A percentile compares a stretch with the other conserved stretches of the same genome.
Conservation (phyloP, 768 basidiomycete species). For the Boletus reticuloceps region DNA sequence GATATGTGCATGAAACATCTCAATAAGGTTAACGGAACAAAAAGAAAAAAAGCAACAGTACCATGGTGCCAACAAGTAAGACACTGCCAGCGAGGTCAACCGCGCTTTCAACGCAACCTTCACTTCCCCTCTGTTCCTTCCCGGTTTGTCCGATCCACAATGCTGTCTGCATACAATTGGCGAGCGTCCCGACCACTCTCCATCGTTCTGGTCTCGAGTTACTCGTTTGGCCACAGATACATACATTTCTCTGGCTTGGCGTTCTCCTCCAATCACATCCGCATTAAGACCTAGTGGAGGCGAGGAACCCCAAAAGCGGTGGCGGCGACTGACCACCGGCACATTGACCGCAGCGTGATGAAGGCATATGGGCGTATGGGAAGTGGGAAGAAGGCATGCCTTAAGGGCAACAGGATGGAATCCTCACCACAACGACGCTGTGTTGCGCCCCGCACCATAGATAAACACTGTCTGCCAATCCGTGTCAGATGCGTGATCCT, state of each 20-base stretch:
- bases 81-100: not conserved
- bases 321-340: not conserved
- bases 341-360: conserved; percentile 1
- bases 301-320: not conserved
- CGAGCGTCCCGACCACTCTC: not conserved
- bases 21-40: no score
- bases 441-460: conserved; percentile 13
- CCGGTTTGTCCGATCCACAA: not conserved
- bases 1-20: no score
- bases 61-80: not conserved
- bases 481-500: conserved; percentile 9
- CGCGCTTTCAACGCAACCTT: not conserved
- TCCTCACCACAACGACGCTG: conserved; percentile 3
- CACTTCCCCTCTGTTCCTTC: not conserved
- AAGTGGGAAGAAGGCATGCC: not conserved
- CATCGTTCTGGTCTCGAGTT: conserved; percentile 1
- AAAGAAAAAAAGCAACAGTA: not conserved
- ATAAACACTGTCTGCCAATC: conserved; percentile 2
- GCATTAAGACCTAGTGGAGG: not conserved
- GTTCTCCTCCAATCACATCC: not conserved
- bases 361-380: not conserved
- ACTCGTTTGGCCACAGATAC: not conserved
- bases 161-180: not conserved
- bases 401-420: conserved; percentile 5
- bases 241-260: conserved; percentile 20